These are phyloP conservation scores for Candida sp. DNA, from an alignment of 1,139 yeast genomes.

Conservation along the genomic window DNA sequence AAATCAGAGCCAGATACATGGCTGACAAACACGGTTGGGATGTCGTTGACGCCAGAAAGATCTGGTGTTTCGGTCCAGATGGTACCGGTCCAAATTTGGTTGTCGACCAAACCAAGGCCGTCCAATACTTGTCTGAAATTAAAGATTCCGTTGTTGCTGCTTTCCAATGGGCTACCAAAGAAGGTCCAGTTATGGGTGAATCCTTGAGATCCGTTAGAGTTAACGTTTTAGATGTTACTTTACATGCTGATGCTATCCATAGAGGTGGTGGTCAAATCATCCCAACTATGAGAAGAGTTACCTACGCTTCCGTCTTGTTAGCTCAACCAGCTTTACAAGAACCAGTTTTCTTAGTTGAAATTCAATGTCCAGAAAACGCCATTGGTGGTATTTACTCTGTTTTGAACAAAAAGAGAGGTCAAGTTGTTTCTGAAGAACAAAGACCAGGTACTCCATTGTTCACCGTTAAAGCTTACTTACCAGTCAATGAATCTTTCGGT, in stretches of 20 bases:
- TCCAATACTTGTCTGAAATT: slow-evolving; percentile 98
- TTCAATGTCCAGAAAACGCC: slow-evolving; percentile 99
- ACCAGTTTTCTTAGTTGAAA: slow-evolving; percentile 99
- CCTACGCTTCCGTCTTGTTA: slow-evolving; percentile 96
- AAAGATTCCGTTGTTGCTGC: slow-evolving; percentile 99
- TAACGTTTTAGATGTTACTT: slow-evolving; percentile 98
- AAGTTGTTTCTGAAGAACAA: slow-evolving; percentile 98
- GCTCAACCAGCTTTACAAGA: slow-evolving; percentile 99
- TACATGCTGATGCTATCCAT: slow-evolving; percentile 99
- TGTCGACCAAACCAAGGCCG: slow-evolving; percentile 99
- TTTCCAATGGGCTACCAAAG: slow-evolving; percentile 99
- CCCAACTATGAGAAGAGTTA: slow-evolving; percentile 99
- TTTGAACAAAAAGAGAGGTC: slow-evolving; percentile 99
- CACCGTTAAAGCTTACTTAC: slow-evolving; percentile 99
- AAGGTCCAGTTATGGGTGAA: slow-evolving; percentile 99
- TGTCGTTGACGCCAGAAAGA: slow-evolving; percentile 99
- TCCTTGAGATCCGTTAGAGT: slow-evolving; percentile 93
- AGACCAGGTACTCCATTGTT: slow-evolving; percentile 99
- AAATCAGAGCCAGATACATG: slow-evolving; percentile 98
- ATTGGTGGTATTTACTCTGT: slow-evolving; percentile 99
- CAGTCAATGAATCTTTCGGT: slow-evolving; percentile 99
- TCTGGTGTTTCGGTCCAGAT: slow-evolving; percentile 99
- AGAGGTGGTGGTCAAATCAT: slow-evolving; percentile 99
- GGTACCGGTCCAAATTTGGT: slow-evolving; percentile 99
- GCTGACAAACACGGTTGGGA: slow-evolving; percentile 99